A percentile compares a stretch with the other conserved stretches of the same genome.
Evolutionary conservation across 2,329 filamentous ascomycete species (phyloP).

Genomic region (Epichloe typhina): DNA sequence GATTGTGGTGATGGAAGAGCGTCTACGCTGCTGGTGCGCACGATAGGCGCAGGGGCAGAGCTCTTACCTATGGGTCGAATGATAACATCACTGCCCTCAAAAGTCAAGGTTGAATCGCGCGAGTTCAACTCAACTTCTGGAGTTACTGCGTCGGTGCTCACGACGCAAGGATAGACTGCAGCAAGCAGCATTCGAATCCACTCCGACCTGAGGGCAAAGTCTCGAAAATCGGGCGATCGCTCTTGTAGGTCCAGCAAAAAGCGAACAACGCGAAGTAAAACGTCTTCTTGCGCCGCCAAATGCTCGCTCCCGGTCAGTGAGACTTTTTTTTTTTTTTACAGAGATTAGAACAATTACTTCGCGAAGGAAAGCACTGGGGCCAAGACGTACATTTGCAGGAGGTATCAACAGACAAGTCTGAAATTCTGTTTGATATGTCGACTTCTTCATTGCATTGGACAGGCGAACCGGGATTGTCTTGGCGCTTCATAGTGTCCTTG

Average conservation of each 20-base stretch:
- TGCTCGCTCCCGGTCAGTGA: conserved; percentile 30
- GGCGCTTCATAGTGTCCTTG: conserved; percentile 51
- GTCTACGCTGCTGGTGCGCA: conserved; percentile 53
- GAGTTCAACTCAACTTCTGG: conserved; percentile 82
- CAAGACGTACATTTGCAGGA: neutral
- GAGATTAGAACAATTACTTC: neutral
- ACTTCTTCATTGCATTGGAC: conserved; percentile 6
- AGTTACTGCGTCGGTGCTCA: conserved; percentile 71
- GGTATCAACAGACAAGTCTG: neutral
- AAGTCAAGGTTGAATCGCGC: conserved; percentile 65
- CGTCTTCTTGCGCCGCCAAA: conserved; percentile 39
- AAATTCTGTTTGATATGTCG: neutral
- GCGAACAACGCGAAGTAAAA: conserved; percentile 63
- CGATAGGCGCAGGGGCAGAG: conserved; percentile 52
- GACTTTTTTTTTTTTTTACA: conserved; percentile 8
- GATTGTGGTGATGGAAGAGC: conserved; percentile 36
- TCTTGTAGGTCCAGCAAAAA: conserved; percentile 69
- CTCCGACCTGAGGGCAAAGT: conserved; percentile 67
- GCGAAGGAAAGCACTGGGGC: neutral
- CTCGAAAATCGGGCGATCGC: conserved; percentile 65
- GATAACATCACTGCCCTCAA: conserved; percentile 75
- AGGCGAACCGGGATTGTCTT: conserved; percentile 46
- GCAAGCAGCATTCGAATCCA: conserved; percentile 70
- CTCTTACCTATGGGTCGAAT: conserved; percentile 55
- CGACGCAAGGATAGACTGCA: conserved; percentile 75